These are phyloP conservation scores for Plasmodium chabaudi DNA, from an alignment of 169 alveolate species.

Conservation along the genomic window DNA sequence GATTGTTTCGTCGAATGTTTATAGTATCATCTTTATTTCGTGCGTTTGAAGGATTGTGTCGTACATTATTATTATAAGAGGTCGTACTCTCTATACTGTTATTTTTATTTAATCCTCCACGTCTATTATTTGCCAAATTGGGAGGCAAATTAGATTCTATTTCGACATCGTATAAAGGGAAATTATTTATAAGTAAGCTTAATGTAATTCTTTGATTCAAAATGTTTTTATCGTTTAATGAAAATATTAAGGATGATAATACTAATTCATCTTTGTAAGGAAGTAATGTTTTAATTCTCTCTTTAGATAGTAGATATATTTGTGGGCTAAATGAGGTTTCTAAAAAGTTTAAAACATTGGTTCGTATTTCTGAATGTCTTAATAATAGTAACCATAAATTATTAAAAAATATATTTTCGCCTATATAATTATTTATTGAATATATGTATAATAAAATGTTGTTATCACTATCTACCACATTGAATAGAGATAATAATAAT, in stretches of 20 bases:
- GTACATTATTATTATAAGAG: too few species aligned
- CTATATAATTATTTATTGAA: slow-evolving; percentile 84
- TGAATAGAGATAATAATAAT: slow-evolving; percentile 87
- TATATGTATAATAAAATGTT: slow-evolving; percentile 84
- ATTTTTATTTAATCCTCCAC: too few species aligned
- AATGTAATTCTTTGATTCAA: slow-evolving; percentile 84
- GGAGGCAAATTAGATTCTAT: neutral
- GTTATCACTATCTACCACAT: slow-evolving; percentile 91
- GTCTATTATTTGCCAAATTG: too few species aligned
- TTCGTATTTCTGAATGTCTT: slow-evolving; percentile 85
- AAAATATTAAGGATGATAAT: slow-evolving; percentile 84
- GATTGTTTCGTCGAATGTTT: too few species aligned
- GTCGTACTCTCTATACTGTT: neutral
- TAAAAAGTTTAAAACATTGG: slow-evolving; percentile 85
- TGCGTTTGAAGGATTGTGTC: too few species aligned
- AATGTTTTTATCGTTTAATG: slow-evolving; percentile 85
- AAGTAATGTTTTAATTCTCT: slow-evolving; percentile 82
- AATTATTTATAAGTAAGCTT: slow-evolving; percentile 82
- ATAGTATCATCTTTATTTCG: too few species aligned
- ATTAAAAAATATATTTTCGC: slow-evolving; percentile 87
- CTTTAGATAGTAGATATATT: slow-evolving; percentile 75
- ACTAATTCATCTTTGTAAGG: slow-evolving; percentile 86
- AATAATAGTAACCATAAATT: slow-evolving; percentile 87
- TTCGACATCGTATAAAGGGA: slow-evolving; percentile 80
- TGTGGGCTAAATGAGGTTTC: slow-evolving; percentile 86